Evolutionary conservation across 2,329 filamentous ascomycete genomes (phyloP).

Genomic region (Cladosporium sp.): DNA sequence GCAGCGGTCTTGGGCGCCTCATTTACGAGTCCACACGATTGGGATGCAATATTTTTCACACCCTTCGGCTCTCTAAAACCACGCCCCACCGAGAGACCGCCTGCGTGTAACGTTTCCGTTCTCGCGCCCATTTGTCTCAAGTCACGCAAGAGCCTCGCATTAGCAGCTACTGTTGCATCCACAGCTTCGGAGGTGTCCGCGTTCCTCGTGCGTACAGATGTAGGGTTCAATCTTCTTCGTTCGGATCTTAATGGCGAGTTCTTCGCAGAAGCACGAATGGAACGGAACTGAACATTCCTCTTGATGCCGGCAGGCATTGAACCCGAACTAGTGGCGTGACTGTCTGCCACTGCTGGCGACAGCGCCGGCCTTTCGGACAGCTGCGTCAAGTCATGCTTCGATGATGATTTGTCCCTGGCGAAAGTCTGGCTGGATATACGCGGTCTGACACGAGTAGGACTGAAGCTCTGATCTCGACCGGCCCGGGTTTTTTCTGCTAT

Average conservation of each 20-base stretch:
- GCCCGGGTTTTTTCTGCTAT: neutral
- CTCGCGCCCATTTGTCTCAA: slow-evolving; percentile 19
- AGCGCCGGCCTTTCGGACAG: neutral
- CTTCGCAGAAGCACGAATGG: neutral
- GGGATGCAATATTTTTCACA: neutral
- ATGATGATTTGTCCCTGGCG: neutral
- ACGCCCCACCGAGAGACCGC: slow-evolving; percentile 14
- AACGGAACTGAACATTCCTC: neutral
- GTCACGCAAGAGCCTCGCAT: slow-evolving; percentile 25
- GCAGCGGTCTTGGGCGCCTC: neutral
- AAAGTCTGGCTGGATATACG: slow-evolving; percentile 34
- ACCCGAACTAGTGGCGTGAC: slow-evolving; percentile 1
- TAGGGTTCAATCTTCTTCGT: neutral
- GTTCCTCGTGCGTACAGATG: neutral
- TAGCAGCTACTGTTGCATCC: slow-evolving; percentile 13
- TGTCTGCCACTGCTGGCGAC: neutral
- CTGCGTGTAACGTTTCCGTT: slow-evolving; percentile 5
- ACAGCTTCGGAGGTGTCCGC: neutral
- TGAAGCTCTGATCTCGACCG: slow-evolving; percentile 14
- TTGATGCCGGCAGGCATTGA: neutral
- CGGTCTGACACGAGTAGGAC: slow-evolving; percentile 25
- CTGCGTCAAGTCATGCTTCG: neutral
- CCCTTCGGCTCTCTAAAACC: neutral
- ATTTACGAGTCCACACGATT: neutral
- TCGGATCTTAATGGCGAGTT: neutral